A percentile compares a stretch with the other conserved stretches of the same genome.
Conservation (phyloP, 345 rosid genomes). For the Eucalyptus paniculata region DNA sequence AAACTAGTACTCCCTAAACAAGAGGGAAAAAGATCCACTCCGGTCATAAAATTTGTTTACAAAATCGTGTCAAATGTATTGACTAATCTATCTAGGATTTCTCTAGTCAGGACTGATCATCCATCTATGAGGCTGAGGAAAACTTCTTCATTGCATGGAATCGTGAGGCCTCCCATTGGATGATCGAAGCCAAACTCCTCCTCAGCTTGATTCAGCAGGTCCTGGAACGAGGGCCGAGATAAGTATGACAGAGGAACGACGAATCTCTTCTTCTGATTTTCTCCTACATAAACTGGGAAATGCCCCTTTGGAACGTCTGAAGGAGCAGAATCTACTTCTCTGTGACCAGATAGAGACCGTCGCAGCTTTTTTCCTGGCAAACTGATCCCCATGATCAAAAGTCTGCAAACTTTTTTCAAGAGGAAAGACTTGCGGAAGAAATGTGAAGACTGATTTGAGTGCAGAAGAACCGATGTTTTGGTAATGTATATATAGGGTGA, state of each 20-base stretch:
- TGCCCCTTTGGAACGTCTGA: conserved; percentile 4
- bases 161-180: conserved; percentile 31
- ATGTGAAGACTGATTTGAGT: not conserved
- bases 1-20: not conserved
- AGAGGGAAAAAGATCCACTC: not conserved
- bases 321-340: not conserved
- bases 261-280: conserved; percentile 6
- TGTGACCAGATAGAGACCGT: not conserved
- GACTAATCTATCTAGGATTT: not conserved
- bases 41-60: not conserved
- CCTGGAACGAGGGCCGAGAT: conserved; percentile 7
- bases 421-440: not conserved
- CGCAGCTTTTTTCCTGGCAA: not conserved
- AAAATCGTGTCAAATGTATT: not conserved
- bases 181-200: conserved; percentile 25
- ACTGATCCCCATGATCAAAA: not conserved
- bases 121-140: conserved; percentile 1
- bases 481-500: not conserved
- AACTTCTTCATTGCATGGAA: conserved; percentile 18
- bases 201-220: conserved; percentile 12
- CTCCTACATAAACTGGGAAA: conserved; percentile 15
- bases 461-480: not conserved
- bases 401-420: not conserved
- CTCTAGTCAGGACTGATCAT: not conserved
- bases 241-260: conserved; percentile 10